Percentiles rank a stretch among this genome's conserved stretches.
phyloP scores from a whole-genome alignment of 75 land plant genomes.

The Picea sitchensis region DNA sequence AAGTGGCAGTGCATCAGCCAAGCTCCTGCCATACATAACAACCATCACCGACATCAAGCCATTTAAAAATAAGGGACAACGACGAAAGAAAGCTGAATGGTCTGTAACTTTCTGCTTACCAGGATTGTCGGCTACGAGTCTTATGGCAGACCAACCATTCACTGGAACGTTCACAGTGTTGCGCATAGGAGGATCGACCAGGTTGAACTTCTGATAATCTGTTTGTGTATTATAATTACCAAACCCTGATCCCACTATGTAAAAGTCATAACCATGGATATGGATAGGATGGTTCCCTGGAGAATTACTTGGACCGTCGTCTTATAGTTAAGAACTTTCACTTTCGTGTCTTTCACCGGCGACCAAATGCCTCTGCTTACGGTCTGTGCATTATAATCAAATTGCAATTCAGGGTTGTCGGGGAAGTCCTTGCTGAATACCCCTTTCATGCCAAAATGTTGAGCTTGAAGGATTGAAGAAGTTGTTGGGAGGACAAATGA shows the following conservation, averaged over 20 bases:
- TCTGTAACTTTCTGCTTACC: constrained; percentile 17
- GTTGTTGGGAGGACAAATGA: constrained; percentile 51
- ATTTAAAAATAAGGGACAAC: neutral
- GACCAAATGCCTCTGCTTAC: neutral
- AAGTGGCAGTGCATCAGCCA: too few species aligned
- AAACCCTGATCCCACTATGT: constrained; percentile 40
- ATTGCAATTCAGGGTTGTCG: constrained; percentile 16
- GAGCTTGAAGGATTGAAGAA: constrained; percentile 41
- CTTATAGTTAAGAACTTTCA: constrained; percentile 25
- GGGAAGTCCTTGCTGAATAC: constrained; percentile 42
- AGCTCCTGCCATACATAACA: too few species aligned
- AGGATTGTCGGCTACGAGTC: constrained; percentile 48
- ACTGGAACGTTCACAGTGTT: constrained; percentile 38
- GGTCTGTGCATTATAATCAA: constrained; percentile 48
- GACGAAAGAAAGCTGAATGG: too few species aligned
- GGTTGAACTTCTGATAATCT: constrained; percentile 25
- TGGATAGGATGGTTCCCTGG: constrained; percentile 61
- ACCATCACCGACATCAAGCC: too few species aligned
- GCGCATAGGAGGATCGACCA: constrained; percentile 36
- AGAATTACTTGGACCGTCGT: constrained; percentile 39
- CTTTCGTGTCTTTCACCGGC: constrained; percentile 26
- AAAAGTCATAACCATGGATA: constrained; percentile 48
- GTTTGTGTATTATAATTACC: constrained; percentile 33
- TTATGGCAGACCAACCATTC: constrained; percentile 40
- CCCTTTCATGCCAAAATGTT: constrained; percentile 29